Evolutionary conservation across 768 basidiomycete species (phyloP), one percentile per base, ranked within the genome.

Genomic region (Tulasnella sp.): DNA sequence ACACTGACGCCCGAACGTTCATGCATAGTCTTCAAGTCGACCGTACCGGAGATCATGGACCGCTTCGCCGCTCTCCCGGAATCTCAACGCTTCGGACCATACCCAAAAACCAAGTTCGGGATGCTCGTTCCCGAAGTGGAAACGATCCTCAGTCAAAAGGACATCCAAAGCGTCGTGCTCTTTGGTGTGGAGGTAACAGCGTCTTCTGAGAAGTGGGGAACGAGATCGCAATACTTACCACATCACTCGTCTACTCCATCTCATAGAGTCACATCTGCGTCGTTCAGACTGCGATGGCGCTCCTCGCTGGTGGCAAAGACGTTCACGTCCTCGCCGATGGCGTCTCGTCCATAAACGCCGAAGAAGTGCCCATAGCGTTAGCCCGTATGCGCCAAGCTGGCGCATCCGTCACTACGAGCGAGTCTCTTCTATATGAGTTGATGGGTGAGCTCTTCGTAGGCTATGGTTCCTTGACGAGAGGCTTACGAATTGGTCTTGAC

Each of bases 261-360:
- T 9, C 5, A 19, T 75, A 95, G 94, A 86, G 91, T 17, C 95
- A 96, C 76, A 87, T 97, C 74, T 97, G 95, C 77, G 87, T 96
- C 9, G 84, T 94, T 6, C 94, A 96, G 79, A 91, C 93, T 0
- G 84, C 89, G 0, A 81, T 95, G 19, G 88, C 90, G 73, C 84
- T 96, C 14, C 79, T 90, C 3, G 77, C 82, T 59, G 75, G 36
- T 0, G 82, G 82, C 0, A 84, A 83, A 59, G 78, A 83, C 73
- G 87, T 91, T 6, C 86, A 91, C 78, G 84, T 95, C 42, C 81
- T 94, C 29, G 92, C 90, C 1, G 94, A 97, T 77, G 93, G 89
- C 17, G 88, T 95, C 17, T 93, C 91, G 2, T 91, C 89, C 36
- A 89, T 86, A 75, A 92, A 94, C 80, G 83, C 83, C 63, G 89